Evolutionary conservation across 768 basidiomycete species (phyloP), one percentile per base, ranked within the genome.

Genomic region (Calocybe gangraenosa): DNA sequence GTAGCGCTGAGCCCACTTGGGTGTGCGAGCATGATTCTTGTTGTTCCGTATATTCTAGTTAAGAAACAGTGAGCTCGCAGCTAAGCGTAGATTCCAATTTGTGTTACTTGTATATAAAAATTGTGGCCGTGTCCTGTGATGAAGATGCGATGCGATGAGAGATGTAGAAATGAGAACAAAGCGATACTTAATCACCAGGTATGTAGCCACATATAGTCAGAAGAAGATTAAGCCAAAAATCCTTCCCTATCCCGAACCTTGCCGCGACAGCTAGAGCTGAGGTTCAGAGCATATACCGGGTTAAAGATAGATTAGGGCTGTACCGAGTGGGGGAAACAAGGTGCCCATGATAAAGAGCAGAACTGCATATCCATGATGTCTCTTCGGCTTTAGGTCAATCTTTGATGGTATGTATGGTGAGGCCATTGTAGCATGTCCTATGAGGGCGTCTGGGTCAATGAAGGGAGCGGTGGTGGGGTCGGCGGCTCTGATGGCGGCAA

Each of bases 191-290:
- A n/a, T n/a, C 37, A 87, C 89, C 89, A 42, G 89, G 90, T 54
- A 92, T 87, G 62, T 95, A 96, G 9, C 93, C 93, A 60, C 82
- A 84, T 43, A 97, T 76, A n/a, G 90, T 93, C 28, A 94, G 66
- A 53, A 95, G 60, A 3, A 91, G 63, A 65, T 96, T 96, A 56
- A 96, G 67, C 80, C 84, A 94, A 68, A 96, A 94, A 62, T 97
- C 94, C 44, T 69, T 69, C 11, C 91, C 92, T 55, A 95, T 79
- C 22, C 94, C 94, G 60, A 97, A 97, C 46, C 94, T 77, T 18
- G 91, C 85, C 4, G 92, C 93, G 22, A 96, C 93, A 49, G 94
- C 93, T 96, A 60, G 3, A 50, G 47, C 34, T 48, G 46, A 35
- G 32, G 34, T 49, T n/a, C 47, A 44, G 41, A 37, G 20, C 23